Evolutionary conservation across 257 asterid species (phyloP).

Genomic region (Solanum tacnaense): DNA sequence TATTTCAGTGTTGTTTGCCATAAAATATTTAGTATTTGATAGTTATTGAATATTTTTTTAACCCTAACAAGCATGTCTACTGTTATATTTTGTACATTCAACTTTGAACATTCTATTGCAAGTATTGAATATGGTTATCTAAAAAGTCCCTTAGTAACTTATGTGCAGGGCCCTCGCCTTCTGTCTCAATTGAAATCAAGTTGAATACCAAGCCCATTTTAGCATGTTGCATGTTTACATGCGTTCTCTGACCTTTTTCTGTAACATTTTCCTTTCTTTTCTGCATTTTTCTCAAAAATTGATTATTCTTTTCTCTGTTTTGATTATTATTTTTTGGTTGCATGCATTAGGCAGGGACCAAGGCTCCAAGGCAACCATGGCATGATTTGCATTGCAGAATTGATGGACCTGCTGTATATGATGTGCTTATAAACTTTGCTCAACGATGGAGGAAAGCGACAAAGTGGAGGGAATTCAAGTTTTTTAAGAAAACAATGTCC

Average conservation of each 20-base stretch:
- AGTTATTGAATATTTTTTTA: not conserved
- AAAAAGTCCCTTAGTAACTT: not conserved
- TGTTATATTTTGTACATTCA: not conserved
- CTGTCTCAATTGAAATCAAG: not conserved
- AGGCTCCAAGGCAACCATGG: slow-evolving; percentile 97
- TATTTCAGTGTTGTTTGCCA: not conserved
- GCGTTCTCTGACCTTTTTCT: not conserved
- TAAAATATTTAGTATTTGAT: not conserved
- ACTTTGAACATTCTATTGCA: not conserved
- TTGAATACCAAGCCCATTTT: not conserved
- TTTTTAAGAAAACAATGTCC: slow-evolving; percentile 54
- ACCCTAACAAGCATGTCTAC: not conserved
- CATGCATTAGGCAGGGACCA: slow-evolving; percentile 47
- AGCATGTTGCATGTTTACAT: not conserved
- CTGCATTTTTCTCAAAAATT: not conserved
- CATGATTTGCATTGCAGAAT: slow-evolving; percentile 89
- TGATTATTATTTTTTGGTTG: not conserved
- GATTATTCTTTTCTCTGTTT: not conserved
- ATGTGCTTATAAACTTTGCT: slow-evolving; percentile 87
- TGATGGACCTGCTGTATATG: slow-evolving; percentile 97
- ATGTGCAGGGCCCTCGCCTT: not conserved
- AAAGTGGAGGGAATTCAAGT: slow-evolving; percentile 74
- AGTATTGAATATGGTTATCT: not conserved
- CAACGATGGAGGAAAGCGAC: slow-evolving; percentile 99
- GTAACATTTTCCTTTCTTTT: not conserved